Percentiles rank a stretch among this genome's conserved stretches.
phyloP scores from a whole-genome alignment of 2,329 filamentous ascomycete species.

The Trichoderma pleuroti region DNA sequence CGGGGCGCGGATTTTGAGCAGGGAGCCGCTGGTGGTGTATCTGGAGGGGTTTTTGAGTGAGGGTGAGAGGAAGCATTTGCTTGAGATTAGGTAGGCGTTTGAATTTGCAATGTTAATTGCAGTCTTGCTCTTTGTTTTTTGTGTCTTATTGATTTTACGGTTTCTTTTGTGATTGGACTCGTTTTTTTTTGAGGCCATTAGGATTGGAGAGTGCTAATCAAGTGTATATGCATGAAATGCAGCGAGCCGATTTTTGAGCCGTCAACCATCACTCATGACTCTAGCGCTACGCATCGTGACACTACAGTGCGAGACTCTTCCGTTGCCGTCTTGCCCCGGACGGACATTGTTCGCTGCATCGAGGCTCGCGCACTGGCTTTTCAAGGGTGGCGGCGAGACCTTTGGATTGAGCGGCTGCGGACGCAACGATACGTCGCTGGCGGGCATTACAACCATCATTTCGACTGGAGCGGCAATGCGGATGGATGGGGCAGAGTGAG shows the following conservation, averaged over 20 bases:
- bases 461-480: constrained; percentile 47
- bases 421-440: constrained; percentile 47
- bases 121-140: background rate
- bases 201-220: background rate
- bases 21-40: constrained; percentile 52
- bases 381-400: constrained; percentile 52
- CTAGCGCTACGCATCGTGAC: constrained; percentile 40
- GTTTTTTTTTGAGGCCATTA: background rate
- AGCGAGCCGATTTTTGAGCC: constrained; percentile 49
- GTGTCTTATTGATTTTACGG: background rate
- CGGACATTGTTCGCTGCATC: constrained; percentile 42
- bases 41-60: constrained; percentile 48
- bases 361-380: constrained; percentile 45
- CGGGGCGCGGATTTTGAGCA: constrained; percentile 45
- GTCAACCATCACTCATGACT: constrained; percentile 49
- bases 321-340: constrained; percentile 50
- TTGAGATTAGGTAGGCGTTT: constrained; percentile 48
- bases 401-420: constrained; percentile 51
- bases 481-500: constrained; percentile 49
- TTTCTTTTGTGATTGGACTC: background rate
- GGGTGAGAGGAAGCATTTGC: constrained; percentile 44
- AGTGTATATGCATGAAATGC: background rate
- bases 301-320: constrained; percentile 48
- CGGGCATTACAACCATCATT: constrained; percentile 53
- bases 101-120: background rate